These are phyloP conservation scores for Tricholoma hemisulphureum DNA, from an alignment of 768 basidiomycete species.

Conservation along the genomic window DNA sequence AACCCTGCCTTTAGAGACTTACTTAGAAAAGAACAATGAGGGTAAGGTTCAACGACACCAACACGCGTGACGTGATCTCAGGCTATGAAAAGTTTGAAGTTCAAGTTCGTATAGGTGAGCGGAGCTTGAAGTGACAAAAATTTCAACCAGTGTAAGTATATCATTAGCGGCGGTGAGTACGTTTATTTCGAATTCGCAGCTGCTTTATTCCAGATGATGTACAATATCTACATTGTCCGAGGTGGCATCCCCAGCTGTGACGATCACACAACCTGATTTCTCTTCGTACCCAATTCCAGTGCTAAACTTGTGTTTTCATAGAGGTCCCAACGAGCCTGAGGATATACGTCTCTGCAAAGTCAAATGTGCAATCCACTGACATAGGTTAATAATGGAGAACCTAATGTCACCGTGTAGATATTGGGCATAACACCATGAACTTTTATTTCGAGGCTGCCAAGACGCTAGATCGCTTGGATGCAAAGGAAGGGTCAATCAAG, in stretches of 20 bases:
- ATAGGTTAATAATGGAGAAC: slow-evolving; percentile 12
- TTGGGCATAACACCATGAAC: slow-evolving; percentile 63
- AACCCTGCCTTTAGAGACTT: not conserved
- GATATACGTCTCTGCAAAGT: slow-evolving; percentile 5
- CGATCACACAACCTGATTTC: slow-evolving; percentile 41
- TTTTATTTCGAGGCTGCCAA: slow-evolving; percentile 92
- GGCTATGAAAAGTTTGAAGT: not conserved
- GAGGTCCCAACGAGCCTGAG: not conserved
- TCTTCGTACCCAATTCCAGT: not conserved
- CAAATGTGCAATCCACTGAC: slow-evolving; percentile 19
- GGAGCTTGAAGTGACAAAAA: slow-evolving; percentile 28
- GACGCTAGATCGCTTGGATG: slow-evolving; percentile 80
- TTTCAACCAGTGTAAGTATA: not conserved
- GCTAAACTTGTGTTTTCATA: slow-evolving; percentile 2
- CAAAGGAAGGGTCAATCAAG: slow-evolving; percentile 91
- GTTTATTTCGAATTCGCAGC: not conserved
- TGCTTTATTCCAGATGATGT: slow-evolving; percentile 49
- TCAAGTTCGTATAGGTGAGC: slow-evolving; percentile 31
- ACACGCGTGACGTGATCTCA: not conserved
- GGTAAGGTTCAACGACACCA: not conserved
- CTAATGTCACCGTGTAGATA: slow-evolving; percentile 29
- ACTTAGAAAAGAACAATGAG: not conserved
- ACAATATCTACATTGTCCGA: slow-evolving; percentile 92
- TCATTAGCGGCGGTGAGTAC: slow-evolving; percentile 1
- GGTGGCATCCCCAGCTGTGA: slow-evolving; percentile 50